Base-by-base conservation (phyloP, 2,329 filamentous ascomycete genomes). In the Chrysoporthe cubensis region DNA sequence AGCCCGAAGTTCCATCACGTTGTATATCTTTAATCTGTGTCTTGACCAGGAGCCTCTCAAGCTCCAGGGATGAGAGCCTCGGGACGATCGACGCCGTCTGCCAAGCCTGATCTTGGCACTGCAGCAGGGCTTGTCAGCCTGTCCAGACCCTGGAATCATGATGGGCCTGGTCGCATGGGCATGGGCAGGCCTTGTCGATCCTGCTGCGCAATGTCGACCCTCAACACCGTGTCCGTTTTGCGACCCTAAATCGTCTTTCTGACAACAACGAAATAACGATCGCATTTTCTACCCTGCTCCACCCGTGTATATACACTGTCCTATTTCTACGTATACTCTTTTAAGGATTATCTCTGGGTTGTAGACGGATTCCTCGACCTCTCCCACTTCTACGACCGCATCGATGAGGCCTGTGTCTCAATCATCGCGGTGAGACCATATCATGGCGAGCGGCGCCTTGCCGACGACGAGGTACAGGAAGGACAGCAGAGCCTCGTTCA, bases 391-490 rank as follows among this genome's bases (percentile, higher is more conserved):
- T 40, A 16, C 54, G 32, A 57, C 54, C 16, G 60, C 26, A 65
- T 60, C 57, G 57, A 62, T 62, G 60, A 62, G 60, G 46, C 21
- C 60, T 21, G 43, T 37, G 59, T 37, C 43, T 62, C 21, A 34
- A 9, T 44, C 46, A n/a, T 50, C 60, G 46, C 46, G 32, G 44
- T 62, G 60, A 62, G 44, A 46, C 11, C 57, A n/a, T 44, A 67
- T 46, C 67, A 69, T 69, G 68, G 65, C 68, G 18, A 69, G 68
- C 65, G 68, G 68, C 37, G 68, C 68, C 43, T 58, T 69, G 26
- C 68, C 59, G 4, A 50, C 42, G 52, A 60, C 64, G 57, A 65
- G 66, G 59, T 68, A 63, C 58, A 67, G 66, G 40, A 66, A 69
- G 56, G 66, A 69, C 52, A 64, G 57, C 14, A 61, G 62, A n/a